Percentiles rank a stretch among this genome's conserved stretches.
Conservation (phyloP, 2,329 filamentous ascomycete genomes). For the Talaromyces sp. region DNA sequence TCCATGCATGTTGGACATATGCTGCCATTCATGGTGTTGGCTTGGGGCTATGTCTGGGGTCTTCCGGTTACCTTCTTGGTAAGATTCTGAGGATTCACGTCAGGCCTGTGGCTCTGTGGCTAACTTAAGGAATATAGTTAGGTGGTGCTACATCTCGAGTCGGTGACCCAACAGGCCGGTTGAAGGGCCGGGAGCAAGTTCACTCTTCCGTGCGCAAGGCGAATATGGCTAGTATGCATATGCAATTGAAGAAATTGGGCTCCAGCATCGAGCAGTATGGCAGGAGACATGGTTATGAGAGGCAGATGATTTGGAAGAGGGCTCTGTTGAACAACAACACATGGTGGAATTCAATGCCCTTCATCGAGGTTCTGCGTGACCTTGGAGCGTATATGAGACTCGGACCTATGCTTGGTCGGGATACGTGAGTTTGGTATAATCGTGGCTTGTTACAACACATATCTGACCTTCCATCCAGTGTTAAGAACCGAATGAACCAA, state of each 20-base stretch:
- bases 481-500: constrained; percentile 79
- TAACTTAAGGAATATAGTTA: constrained; percentile 39
- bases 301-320: constrained; percentile 67
- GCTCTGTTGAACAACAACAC: constrained; percentile 77
- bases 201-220: constrained; percentile 44
- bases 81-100: constrained; percentile 17
- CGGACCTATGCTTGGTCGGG: constrained; percentile 83
- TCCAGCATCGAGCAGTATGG: constrained; percentile 69
- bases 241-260: constrained; percentile 67
- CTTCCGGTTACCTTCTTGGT: constrained; percentile 50
- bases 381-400: constrained; percentile 75
- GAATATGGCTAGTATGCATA: constrained; percentile 53
- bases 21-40: constrained; percentile 54
- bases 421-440: constrained; percentile 67
- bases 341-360: constrained; percentile 74
- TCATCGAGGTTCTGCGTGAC: constrained; percentile 74
- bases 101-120: neutral
- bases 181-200: constrained; percentile 42
- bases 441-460: neutral
- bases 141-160: constrained; percentile 51
- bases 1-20: constrained; percentile 56
- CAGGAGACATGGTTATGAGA: constrained; percentile 64
- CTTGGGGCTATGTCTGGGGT: constrained; percentile 54
- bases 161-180: constrained; percentile 51
- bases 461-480: constrained; percentile 49